phyloP scores from a whole-genome alignment of 768 basidiomycete species.

The Tephrocybe sp. region DNA sequence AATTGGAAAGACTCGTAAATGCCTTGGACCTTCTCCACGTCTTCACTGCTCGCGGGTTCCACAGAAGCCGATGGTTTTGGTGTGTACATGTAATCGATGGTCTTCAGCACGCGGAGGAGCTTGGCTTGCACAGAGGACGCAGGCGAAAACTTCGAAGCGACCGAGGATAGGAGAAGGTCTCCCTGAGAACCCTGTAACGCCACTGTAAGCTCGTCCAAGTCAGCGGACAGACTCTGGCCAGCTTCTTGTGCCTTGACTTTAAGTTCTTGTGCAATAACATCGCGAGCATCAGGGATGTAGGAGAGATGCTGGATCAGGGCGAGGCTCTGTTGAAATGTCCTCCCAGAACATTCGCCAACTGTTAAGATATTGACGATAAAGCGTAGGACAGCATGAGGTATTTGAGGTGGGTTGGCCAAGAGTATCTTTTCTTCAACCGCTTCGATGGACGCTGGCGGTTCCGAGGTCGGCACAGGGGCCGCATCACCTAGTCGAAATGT shows the following conservation, averaged over 20 bases:
- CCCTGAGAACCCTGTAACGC: slow-evolving; percentile 58
- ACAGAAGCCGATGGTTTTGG: slow-evolving; percentile 45
- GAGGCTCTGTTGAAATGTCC: slow-evolving; percentile 94
- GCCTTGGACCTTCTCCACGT: slow-evolving; percentile 78
- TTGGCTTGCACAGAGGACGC: slow-evolving; percentile 97
- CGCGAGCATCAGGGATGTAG: slow-evolving; percentile 82
- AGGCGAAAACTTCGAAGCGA: slow-evolving; percentile 89
- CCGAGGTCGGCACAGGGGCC: neutral
- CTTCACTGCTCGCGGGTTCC: slow-evolving; percentile 43
- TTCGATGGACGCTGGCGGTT: slow-evolving; percentile 28
- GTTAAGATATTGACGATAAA: slow-evolving; percentile 97
- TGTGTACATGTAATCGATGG: slow-evolving; percentile 95
- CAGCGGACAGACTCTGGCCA: slow-evolving; percentile 69
- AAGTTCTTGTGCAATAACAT: slow-evolving; percentile 87
- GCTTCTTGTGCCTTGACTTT: slow-evolving; percentile 85
- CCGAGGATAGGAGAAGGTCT: slow-evolving; percentile 60
- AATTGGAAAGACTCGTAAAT: slow-evolving; percentile 95
- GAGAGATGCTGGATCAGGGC: slow-evolving; percentile 92
- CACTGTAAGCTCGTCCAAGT: slow-evolving; percentile 73
- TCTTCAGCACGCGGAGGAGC: slow-evolving; percentile 91
- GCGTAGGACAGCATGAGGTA: slow-evolving; percentile 82
- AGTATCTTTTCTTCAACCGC: slow-evolving; percentile 48
- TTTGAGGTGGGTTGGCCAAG: slow-evolving; percentile 74
- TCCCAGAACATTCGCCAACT: slow-evolving; percentile 93
- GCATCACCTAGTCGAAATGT: slow-evolving; percentile 7